phyloP scores from a whole-genome alignment of 2,329 filamentous ascomycete genomes.

The Cladosporium velox region DNA sequence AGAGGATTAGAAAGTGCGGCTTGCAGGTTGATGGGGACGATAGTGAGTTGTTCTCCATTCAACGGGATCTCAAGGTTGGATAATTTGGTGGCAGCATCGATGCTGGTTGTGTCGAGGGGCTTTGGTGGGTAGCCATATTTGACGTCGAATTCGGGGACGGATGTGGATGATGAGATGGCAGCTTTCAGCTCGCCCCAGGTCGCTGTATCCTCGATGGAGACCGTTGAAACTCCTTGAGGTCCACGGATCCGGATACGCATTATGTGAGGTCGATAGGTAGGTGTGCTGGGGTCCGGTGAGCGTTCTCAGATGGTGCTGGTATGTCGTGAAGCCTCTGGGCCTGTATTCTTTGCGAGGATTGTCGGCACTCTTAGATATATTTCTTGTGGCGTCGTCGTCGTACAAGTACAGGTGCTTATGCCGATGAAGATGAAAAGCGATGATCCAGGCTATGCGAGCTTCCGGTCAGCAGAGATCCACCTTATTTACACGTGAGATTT shows the following conservation, averaged over 20 bases:
- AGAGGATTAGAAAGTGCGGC: conserved; percentile 38
- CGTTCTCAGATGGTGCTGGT: neutral
- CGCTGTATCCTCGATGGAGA: conserved; percentile 69
- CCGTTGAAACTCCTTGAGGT: conserved; percentile 69
- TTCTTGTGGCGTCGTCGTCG: neutral
- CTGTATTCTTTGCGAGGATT: too few species aligned
- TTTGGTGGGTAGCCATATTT: conserved; percentile 85
- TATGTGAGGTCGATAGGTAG: conserved; percentile 22
- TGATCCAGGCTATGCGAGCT: neutral
- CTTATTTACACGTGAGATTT: neutral
- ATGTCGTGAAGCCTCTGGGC: neutral
- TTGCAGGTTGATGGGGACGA: conserved; percentile 52
- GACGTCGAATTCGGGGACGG: conserved; percentile 67
- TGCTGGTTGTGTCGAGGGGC: conserved; percentile 61
- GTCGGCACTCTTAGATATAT: neutral
- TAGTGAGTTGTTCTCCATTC: conserved; percentile 69
- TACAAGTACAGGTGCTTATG: conserved; percentile 1
- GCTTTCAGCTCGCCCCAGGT: conserved; percentile 63
- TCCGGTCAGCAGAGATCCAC: neutral
- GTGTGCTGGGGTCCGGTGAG: neutral
- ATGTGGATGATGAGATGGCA: conserved; percentile 64
- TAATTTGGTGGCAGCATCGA: conserved; percentile 53
- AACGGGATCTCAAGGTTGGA: conserved; percentile 62
- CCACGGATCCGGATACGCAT: conserved; percentile 78
- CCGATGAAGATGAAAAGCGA: neutral